These are phyloP conservation scores for Domatiomyces catenatus DNA, from an alignment of 2,329 filamentous ascomycete species.

Conservation along the genomic window DNA sequence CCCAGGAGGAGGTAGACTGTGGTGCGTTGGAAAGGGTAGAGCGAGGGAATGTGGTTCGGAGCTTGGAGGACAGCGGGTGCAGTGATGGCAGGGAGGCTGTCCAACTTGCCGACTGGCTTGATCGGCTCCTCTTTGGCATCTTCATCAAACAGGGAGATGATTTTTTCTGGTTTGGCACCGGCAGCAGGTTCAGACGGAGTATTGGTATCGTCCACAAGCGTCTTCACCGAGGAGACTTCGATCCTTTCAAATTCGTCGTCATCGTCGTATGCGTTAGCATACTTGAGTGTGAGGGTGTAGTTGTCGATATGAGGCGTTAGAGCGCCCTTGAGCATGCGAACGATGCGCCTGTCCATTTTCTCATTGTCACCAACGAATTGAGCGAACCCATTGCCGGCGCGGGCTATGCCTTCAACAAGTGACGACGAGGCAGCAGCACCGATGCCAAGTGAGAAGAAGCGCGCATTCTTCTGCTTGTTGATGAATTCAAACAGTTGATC, in stretches of 20 bases:
- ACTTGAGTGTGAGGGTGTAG: constrained; percentile 49
- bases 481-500: constrained; percentile 34
- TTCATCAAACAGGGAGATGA: constrained; percentile 46
- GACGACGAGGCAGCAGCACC: constrained; percentile 39
- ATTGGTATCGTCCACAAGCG: constrained; percentile 24
- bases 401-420: constrained; percentile 44
- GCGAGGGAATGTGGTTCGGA: constrained; percentile 45
- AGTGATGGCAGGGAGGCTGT: constrained; percentile 38
- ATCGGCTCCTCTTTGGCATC: constrained; percentile 31
- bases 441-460: constrained; percentile 44
- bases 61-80: constrained; percentile 48
- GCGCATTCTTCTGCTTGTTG: constrained; percentile 27
- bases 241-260: constrained; percentile 48
- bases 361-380: constrained; percentile 49
- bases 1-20: constrained; percentile 51
- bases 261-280: constrained; percentile 30
- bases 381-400: constrained; percentile 43
- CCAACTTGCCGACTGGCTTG: constrained; percentile 23
- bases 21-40: constrained; percentile 53
- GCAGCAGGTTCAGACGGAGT: neutral
- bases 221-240: constrained; percentile 23
- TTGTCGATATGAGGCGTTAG: constrained; percentile 51
- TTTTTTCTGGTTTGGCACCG: constrained; percentile 7
- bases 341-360: constrained; percentile 51
- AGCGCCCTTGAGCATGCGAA: constrained; percentile 60